Base-by-base conservation (phyloP, 192 early-diverging fungal species). In the Martensiomyces pterosporus region DNA sequence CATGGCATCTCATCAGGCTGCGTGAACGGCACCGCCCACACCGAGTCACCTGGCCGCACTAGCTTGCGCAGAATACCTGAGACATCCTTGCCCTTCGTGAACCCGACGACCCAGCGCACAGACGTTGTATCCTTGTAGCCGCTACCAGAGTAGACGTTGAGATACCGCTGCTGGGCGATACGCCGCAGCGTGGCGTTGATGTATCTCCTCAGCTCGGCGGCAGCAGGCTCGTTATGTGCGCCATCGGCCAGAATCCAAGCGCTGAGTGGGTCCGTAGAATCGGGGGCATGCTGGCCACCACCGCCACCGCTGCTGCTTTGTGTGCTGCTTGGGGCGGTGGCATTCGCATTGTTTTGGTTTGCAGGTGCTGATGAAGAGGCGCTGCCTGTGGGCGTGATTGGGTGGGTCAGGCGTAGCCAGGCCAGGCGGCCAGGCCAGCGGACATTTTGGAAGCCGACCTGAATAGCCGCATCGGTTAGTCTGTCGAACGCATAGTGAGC, bases 351-450 rank as follows among this genome's bases (percentile, higher is more conserved):
- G n/a, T n/a, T n/a, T n/a, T n/a, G n/a, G n/a, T n/a, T n/a, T n/a
- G n/a, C n/a, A n/a, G n/a, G n/a, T n/a, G n/a, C n/a, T n/a, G 24
- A 37, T 0, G 52, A 22, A 43, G 43, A 23, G 39, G 47, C 27
- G 29, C 17, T 15, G 50, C 41, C 32, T 1, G 26, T 9, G 12
- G 47, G 50, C 8, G 64, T 25, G 40, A 7, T 27, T 17, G 43
- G 27, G 15, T 32, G 39, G 9, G 45, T 25, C 10, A 65, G 19
- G 15, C 45, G 42, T 18, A 85, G 55, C 81, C 82, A 86, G 36
- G 93, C 87, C 43, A 97, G 50, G 3, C 94, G 78, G 10, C 94
- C 94, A 0, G 88, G 89, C 89, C 91, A 94, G 29, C 75, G 53
- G 3, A 87, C 85, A 13, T 63, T 51, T 24, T 65, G 43, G 39